Evolutionary conservation across 2,329 filamentous ascomycete species (phyloP), one percentile per base, ranked within the genome.

Genomic region (Hirsutella rhossiliensis): DNA sequence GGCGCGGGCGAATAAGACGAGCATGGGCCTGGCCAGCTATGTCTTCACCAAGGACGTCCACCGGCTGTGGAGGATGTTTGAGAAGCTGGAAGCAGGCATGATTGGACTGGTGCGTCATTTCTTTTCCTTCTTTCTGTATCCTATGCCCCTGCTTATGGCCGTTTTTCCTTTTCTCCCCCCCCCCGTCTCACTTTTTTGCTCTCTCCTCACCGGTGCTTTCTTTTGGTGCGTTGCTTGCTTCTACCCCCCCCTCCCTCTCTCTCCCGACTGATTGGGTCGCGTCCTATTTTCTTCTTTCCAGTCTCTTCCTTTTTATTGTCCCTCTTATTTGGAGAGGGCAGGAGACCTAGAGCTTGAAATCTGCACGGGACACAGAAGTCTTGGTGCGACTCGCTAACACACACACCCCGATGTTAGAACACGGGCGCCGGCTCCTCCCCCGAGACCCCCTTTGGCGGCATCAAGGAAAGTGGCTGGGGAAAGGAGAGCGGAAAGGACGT

Each of bases 1-100:
- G 9, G 65, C 73, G 44, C 63, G 80, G 44, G 82, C 82, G 2
- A 87, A 87, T 55, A 55, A 62, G 4, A 70, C 79, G 0, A 78
- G 82, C 48, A 81, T 86, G 39, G 82, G 83, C 2, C 69, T 87
- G 30, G 81, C 83, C 1, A 82, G 78, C 3, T 86, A 86, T 61
- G 84, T 84, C 62, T 86, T 80, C 62, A 82, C 62, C 38, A 59
- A 60, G 46, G 57, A 71, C 51, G 52, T 66, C n/a, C 58, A 59
- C 37, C 52, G 68, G 4, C 53, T 62, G 17, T 68, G 63, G 60
- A 59, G 66, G 28, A 59, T 72, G 28, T 64, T 66, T 20, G 68
- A 71, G 48, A 63, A 59, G 18, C 59, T 81, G 29, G 73, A 81
- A 43, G 62, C 57, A 15, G 61, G 62, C 12, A 63, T 63, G 59